Base-by-base conservation (phyloP, 2,329 filamentous ascomycete genomes). In the Orbilia javanica region DNA sequence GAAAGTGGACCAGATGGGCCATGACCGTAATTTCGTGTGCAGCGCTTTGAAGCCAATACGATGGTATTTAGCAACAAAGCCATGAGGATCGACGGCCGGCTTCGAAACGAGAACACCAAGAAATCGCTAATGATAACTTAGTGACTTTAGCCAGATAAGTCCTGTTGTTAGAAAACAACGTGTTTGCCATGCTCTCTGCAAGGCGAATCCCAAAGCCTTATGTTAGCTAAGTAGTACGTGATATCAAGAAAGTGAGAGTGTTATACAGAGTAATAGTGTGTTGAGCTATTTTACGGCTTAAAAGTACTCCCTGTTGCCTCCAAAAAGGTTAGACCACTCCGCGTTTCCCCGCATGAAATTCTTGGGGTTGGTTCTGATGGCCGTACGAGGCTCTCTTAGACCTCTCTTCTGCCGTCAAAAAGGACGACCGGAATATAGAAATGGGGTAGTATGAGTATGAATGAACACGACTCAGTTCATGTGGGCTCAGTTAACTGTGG, bases 71-170 rank as follows among this genome's bases (percentile, higher is more conserved):
- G 27, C 13, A 25, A 20, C 25, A 11, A 44, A 63, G 27, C 57
- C 36, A 42, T 63, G 22, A 42, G 18, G 55, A 60, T 50, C 36
- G 53, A 44, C 36, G 27, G 8, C 52, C 29, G 29, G 25, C 25
- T 39, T 77, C 52, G 66, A 71, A 66, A 66, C 73, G 73, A 77
- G 11, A 65, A 50, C 22, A 62, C 66, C 72, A 66, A 71, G 57
- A 63, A 64, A 63, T 77, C 73, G 73, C 73, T 71, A 71, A 69
- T 27, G 73, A 74, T 53, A 68, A 63, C 20, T 70, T 52, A 13
- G n/a, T 11, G 29, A 46, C 48, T 74, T 39, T 74, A 74, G 63
- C 70, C 70, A 74, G 46, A 62, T 69, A 46, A 57, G 48, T 53
- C 8, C 20, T 42, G 10, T 20, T 15, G 62, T 34, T 25, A 70